Percentiles rank a stretch among this genome's conserved stretches.
Evolutionary conservation across 2,329 filamentous ascomycete genomes (phyloP).

Genomic region (Aureobasidium lini): DNA sequence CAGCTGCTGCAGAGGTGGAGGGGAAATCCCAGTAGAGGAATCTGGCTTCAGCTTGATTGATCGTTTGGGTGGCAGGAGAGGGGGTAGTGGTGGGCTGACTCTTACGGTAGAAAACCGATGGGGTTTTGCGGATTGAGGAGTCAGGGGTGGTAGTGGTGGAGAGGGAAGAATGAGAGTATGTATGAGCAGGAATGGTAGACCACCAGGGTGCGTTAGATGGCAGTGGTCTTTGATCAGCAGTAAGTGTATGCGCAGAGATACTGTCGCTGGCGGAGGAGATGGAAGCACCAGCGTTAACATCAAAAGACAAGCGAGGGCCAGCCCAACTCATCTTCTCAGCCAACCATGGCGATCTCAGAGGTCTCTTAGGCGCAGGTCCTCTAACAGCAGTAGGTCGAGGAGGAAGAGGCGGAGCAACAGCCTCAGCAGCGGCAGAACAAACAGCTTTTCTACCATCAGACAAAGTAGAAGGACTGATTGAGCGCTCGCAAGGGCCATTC

Average conservation of each 20-base stretch:
- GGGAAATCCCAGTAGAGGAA: neutral
- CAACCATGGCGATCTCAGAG: neutral
- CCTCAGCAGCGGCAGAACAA: neutral
- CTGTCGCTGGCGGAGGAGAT: too few relatives aligned
- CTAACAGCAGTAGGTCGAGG: neutral
- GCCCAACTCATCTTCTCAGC: neutral
- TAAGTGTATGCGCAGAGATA: too few relatives aligned
- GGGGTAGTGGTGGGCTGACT: neutral
- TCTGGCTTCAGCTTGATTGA: neutral
- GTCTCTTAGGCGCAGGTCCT: neutral
- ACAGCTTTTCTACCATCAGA: neutral
- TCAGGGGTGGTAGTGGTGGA: too few relatives aligned
- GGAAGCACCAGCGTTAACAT: too few relatives aligned
- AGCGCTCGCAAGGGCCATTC: neutral
- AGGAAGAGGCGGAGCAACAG: neutral
- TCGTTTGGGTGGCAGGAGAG: neutral
- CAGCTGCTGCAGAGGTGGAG: neutral
- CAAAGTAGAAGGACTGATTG: neutral
- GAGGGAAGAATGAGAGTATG: too few relatives aligned
- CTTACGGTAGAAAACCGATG: too few relatives aligned
- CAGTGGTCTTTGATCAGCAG: too few relatives aligned
- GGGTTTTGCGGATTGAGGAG: too few relatives aligned
- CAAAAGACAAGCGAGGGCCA: neutral
- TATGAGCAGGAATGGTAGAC: too few relatives aligned
- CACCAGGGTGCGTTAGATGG: too few relatives aligned